Evolutionary conservation across 805 yeast genomes (phyloP), one percentile per base, ranked within the genome.

Genomic region (Metschnikowia lochheadii): DNA sequence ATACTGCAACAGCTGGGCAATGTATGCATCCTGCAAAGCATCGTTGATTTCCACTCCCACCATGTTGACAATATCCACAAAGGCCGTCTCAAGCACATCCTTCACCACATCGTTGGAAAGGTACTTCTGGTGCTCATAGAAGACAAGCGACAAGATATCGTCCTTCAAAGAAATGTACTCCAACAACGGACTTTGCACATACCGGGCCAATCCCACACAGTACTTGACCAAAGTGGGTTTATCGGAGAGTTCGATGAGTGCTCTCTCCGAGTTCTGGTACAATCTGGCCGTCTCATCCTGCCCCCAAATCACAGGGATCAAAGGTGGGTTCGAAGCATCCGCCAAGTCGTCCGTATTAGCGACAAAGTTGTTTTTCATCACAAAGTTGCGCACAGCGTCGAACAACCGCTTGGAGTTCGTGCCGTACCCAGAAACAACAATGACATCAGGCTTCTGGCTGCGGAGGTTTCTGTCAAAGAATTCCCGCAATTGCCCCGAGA

Each of bases 11-110:
- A 82, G 68, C 33, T 81, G 79, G 2, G 96, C 88, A 52, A 82
- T 69, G 61, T 89, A 87, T 1, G 82, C 74, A 49, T 87, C 87
- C 52, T 89, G 75, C 5, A 89, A 84, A 6, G 97, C 96, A 55
- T 85, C 91, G 61, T 94, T 92, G 61, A 94, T 84, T 58, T 92
- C 97, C 26, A 92, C 87, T 62, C 99, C 99, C 48, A 88, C 96
- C 73, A 89, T 73, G 65, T 92, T 90, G 13, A 88, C 87, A 52
- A 86, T 83, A 68, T 94, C 99, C 43, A 94, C 97, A 63, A 89
- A 85, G 0, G 85, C 87, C 3, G 92, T 77, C 52, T 87, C 92
- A 49, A 88, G 66, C 1, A 94, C 87, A 52, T 81, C 83, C 47
- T 68, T 65, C 23, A 92, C 73, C 43, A 73, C 69, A 44, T 87